phyloP scores from a whole-genome alignment of 192 early-diverging fungal genomes.

The Backusella sp. region DNA sequence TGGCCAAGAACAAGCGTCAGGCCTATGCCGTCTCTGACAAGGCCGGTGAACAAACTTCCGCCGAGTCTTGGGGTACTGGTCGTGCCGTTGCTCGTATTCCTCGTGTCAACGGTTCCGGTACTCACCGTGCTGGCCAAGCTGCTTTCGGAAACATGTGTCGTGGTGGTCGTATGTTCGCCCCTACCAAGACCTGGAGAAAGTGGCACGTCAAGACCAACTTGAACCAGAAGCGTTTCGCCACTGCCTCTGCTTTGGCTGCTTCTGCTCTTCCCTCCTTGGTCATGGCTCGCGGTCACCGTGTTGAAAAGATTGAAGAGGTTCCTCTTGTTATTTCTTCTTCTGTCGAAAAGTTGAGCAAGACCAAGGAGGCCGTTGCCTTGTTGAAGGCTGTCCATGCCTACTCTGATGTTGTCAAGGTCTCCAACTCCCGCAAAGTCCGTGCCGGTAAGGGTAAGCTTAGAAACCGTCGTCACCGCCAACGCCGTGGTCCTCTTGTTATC shows the following conservation, averaged over 20 bases:
- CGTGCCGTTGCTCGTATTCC: constrained; percentile 99
- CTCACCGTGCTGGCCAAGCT: constrained; percentile 97
- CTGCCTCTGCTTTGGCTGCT: constrained; percentile 96
- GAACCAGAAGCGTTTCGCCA: constrained; percentile 99
- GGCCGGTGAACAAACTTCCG: constrained; percentile 98
- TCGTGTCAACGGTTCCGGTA: constrained; percentile 95
- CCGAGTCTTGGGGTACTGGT: constrained; percentile 98
- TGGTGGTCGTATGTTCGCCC: constrained; percentile 99
- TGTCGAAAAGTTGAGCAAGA: constrained; percentile 85
- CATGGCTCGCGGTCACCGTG: constrained; percentile 96
- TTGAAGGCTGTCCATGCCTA: constrained; percentile 94
- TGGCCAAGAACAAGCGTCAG: constrained; percentile 99
- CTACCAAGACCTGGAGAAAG: constrained; percentile 99
- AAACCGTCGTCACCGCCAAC: constrained; percentile 96
- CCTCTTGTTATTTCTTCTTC: constrained; percentile 86
- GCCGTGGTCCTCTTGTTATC: constrained; percentile 97
- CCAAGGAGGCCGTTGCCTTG: constrained; percentile 91
- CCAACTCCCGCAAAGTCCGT: constrained; percentile 94
- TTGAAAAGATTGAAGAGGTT: constrained; percentile 91
- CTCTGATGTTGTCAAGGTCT: constrained; percentile 93
- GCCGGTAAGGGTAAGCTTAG: constrained; percentile 97
- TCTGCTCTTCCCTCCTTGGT: constrained; percentile 91
- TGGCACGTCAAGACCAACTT: constrained; percentile 99
- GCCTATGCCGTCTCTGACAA: constrained; percentile 93
- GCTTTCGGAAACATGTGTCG: constrained; percentile 99